Evolutionary conservation across 352 stramenopile genomes (phyloP).

Genomic region (Elongisporangium prolatum): DNA sequence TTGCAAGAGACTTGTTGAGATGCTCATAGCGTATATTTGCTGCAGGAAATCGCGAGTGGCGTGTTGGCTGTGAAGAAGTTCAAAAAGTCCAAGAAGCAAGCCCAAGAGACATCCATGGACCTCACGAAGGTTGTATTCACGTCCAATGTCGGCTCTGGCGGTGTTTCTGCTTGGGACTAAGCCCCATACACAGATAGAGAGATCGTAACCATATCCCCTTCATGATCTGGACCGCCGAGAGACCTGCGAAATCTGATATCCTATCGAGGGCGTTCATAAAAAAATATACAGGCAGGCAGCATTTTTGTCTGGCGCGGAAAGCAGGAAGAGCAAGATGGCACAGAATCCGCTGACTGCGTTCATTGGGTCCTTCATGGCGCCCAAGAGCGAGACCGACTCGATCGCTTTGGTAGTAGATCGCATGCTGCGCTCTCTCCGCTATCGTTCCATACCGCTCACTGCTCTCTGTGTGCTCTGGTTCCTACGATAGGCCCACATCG

Average conservation of each 20-base stretch:
- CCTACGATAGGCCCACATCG: constrained; percentile 35
- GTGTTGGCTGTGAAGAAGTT: constrained; percentile 76
- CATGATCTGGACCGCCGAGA: constrained; percentile 2
- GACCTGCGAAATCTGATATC: neutral
- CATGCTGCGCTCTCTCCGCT: neutral
- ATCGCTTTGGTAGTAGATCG: constrained; percentile 35
- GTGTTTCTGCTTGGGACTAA: constrained; percentile 72
- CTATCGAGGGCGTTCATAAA: neutral
- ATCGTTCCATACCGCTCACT: neutral
- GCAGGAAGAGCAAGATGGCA: constrained; percentile 36
- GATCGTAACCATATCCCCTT: neutral
- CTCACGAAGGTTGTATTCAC: constrained; percentile 59
- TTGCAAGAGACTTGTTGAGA: neutral
- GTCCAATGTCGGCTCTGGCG: constrained; percentile 59
- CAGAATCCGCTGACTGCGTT: constrained; percentile 63
- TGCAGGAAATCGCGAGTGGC: constrained; percentile 59
- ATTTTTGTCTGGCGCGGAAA: constrained; percentile 2
- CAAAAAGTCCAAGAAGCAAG: constrained; percentile 54
- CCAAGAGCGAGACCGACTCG: constrained; percentile 40
- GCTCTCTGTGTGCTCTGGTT: neutral
- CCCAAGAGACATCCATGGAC: constrained; percentile 27
- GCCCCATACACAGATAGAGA: constrained; percentile 3
- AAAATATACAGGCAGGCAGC: neutral
- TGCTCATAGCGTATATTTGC: neutral
- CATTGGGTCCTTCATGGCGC: constrained; percentile 66